These are phyloP conservation scores for Xylaria sp. DNA, from an alignment of 2,329 filamentous ascomycete genomes.

Conservation along the genomic window DNA sequence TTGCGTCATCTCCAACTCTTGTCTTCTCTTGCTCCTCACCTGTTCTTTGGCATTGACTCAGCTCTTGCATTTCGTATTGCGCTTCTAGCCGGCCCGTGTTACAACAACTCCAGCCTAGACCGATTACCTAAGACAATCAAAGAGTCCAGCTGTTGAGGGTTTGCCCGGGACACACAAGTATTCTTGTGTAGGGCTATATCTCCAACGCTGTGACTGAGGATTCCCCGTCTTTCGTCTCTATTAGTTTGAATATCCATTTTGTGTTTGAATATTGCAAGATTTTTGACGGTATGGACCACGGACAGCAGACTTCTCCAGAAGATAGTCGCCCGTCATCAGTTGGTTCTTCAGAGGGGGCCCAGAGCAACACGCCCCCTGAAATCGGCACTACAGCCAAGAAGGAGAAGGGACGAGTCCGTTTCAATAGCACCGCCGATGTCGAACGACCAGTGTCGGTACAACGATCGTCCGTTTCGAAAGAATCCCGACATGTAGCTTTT, in stretches of 20 bases:
- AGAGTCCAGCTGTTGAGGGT: not conserved
- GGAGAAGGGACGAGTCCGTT: constrained; percentile 61
- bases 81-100: constrained; percentile 4
- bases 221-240: not conserved
- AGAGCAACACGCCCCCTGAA: constrained; percentile 11
- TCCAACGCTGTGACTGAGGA: constrained; percentile 3
- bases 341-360: constrained; percentile 10
- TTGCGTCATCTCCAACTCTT: constrained; percentile 25
- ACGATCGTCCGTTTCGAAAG: constrained; percentile 34
- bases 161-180: constrained; percentile 6
- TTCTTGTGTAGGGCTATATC: constrained; percentile 8
- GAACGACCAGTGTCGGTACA: constrained; percentile 45
- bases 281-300: constrained; percentile 30
- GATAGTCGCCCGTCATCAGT: constrained; percentile 24
- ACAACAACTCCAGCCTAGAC: not conserved
- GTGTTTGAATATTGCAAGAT: constrained; percentile 6
- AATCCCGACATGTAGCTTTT: constrained; percentile 32
- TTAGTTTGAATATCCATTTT: not conserved
- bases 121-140: constrained; percentile 9
- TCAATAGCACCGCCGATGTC: constrained; percentile 59
- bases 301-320: constrained; percentile 13
- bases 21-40: constrained; percentile 15
- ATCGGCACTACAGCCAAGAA: constrained; percentile 41
- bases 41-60: constrained; percentile 1
- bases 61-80: constrained; percentile 15